Base-by-base conservation (phyloP, 2,329 filamentous ascomycete genomes). In the Tolypocladium amazonense region DNA sequence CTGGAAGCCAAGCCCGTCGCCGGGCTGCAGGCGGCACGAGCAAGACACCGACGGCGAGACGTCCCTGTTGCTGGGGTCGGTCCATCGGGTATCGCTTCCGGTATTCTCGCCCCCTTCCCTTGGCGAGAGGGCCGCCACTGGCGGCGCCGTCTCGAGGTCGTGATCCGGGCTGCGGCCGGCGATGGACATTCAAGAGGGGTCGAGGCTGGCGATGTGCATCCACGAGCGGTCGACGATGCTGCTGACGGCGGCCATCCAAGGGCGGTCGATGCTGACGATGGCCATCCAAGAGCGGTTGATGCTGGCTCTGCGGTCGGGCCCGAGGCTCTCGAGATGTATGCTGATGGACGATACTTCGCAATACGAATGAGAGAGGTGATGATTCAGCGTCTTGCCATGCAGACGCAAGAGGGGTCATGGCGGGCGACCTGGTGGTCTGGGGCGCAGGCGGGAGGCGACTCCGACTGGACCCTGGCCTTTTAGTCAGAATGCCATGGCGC, bases 1-100 rank as follows among this genome's bases (percentile, higher is more conserved):
- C 30, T 60, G 55, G 39, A 60, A 60, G 56, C 59, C 59, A 5
- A 60, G 56, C n/a, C 59, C 59, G 15, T 60, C 59, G 20, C 59
- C 59, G 12, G 59, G 59, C 27, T 33, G 27, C 20, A 60, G 37
- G n/a, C 57, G 56, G 25, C 55, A 50, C 15, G 30, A 47, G 37
- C 47, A 27, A 18, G 38, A 18, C 56, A 35, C 53, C 20, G 58
- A 50, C 20, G 14, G 45, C 4, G 45, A 27, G 18, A 9, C 7
- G 8, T 6, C 18, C 3, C 47, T n/a, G 15, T 9, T 27, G 27
- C 47, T 20, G 47, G 56, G 15, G 27, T 30, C n/a, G 27, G 18
- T 14, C 47, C 47, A 52, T 52, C 6, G 15, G 15, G 15, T 15
- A 2, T 25, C 7, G 45, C 14, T 20, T 25, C 6, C 25, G 4